Evolutionary conservation across 495 filamentous ascomycete species (phyloP).

Genomic region (Lindgomyces ingoldianus): DNA sequence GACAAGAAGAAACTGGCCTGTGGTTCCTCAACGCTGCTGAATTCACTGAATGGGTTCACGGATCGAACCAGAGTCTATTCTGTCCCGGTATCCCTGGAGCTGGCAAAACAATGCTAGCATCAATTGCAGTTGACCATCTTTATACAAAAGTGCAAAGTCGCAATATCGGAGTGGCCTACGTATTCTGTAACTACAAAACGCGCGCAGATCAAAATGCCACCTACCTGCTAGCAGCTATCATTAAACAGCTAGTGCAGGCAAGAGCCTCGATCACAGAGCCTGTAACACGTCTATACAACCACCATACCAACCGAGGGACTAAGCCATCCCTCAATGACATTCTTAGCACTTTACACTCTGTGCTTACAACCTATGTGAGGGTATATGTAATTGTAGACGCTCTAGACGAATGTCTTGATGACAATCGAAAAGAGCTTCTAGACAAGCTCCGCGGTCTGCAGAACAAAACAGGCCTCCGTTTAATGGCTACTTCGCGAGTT

Average conservation of each 20-base stretch:
- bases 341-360: constrained; percentile 35
- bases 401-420: constrained; percentile 49
- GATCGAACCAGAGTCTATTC: constrained; percentile 39
- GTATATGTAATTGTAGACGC: constrained; percentile 53
- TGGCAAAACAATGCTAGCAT: constrained; percentile 38
- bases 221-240: constrained; percentile 44
- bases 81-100: constrained; percentile 47
- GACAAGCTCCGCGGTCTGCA: constrained; percentile 43
- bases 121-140: constrained; percentile 43
- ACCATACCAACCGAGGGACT: not conserved
- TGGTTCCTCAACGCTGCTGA: constrained; percentile 48
- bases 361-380: constrained; percentile 33
- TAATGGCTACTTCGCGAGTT: constrained; percentile 34
- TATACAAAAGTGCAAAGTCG: constrained; percentile 6
- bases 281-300: not conserved
- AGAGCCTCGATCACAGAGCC: constrained; percentile 1
- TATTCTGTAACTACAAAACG: constrained; percentile 49
- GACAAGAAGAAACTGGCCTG: constrained; percentile 45
- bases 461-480: constrained; percentile 24
- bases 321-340: constrained; percentile 6
- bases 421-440: constrained; percentile 32
- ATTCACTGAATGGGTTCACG: constrained; percentile 44
- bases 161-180: constrained; percentile 44
- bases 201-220: constrained; percentile 42
- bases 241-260: constrained; percentile 48